These are phyloP conservation scores for Gaeumannomyces tritici DNA, from an alignment of 2,329 filamentous ascomycete species.

Conservation along the genomic window DNA sequence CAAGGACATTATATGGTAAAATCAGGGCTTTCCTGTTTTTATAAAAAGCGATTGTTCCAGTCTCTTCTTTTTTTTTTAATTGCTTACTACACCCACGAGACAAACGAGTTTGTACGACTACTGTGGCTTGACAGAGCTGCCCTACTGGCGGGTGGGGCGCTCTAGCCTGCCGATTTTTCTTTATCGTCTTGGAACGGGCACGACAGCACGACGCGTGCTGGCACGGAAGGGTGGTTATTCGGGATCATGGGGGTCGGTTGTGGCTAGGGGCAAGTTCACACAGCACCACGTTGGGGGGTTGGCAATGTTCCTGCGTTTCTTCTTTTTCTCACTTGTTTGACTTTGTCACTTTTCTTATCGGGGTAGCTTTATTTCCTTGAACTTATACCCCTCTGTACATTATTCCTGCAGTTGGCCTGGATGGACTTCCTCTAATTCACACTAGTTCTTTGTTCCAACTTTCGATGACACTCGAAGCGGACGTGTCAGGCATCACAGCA, in stretches of 20 bases:
- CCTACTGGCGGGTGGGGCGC: background rate
- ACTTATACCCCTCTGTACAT: too few species aligned
- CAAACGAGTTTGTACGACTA: background rate
- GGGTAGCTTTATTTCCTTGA: too few species aligned
- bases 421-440: too few species aligned
- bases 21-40: too few species aligned
- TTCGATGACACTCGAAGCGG: too few species aligned
- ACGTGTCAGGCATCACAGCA: too few species aligned
- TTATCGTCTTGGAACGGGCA: background rate
- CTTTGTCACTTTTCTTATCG: background rate
- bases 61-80: background rate
- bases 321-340: background rate
- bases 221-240: background rate
- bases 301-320: too few species aligned
- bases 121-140: background rate
- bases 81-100: background rate
- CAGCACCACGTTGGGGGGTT: too few species aligned
- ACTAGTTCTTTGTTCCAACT: too few species aligned
- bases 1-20: conserved; percentile 5
- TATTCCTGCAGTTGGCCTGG: too few species aligned
- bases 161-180: background rate
- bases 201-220: background rate
- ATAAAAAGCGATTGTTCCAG: too few species aligned
- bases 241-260: background rate
- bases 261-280: background rate